Evolutionary conservation across 1,284 basidiomycete species (phyloP), one percentile per base, ranked within the genome.

Genomic region (Cutaneotrichosporon arboriforme): DNA sequence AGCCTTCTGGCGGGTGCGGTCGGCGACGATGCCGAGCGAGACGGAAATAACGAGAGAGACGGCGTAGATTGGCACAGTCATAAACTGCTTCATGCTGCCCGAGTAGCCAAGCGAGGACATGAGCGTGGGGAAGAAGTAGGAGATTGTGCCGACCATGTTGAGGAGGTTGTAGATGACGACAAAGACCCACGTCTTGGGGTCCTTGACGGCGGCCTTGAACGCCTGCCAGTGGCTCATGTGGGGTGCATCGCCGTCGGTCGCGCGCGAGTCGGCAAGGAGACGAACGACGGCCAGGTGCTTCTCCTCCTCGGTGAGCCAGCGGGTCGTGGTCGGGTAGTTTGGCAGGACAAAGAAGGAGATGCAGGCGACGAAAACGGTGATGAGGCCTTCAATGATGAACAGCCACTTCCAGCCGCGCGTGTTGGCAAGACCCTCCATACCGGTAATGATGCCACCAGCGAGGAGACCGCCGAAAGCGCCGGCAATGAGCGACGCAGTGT

Each of bases 51-150:
- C 50, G 8, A 76, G 65, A 2, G 76, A 68, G 47, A 76, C 74
- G 13, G 61, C 51, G 64, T 77, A 77, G 57, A 77, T 74, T 17
- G 76, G 76, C 4, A 76, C 75, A 1, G 76, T 76, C 71, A 75
- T 75, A 59, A 71, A 75, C 60, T 76, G 74, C 2, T 66, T 67
- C 38, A 46, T 61, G 33, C 60, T 55, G n/a, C 66, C 66, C 17
- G 39, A 57, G 64, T 76, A 73, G 8, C 74, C 73, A 8, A 76
- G 58, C 22, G 63, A 48, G 9, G 40, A 57, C 59, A 73, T 72
- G 26, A 75, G 59, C 3, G 71, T 74, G 12, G 73, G 73, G 66
- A 75, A 72, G 58, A 76, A 76, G 67, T 76, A 76, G 5, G 66
- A 68, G 56, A 76, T 75, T 4, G 71, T 73, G 44, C 69, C 69